A percentile compares a stretch with the other conserved stretches of the same genome.
phyloP scores from a whole-genome alignment of 2,329 filamentous ascomycete species.

The Calonectria pauciramosa region DNA sequence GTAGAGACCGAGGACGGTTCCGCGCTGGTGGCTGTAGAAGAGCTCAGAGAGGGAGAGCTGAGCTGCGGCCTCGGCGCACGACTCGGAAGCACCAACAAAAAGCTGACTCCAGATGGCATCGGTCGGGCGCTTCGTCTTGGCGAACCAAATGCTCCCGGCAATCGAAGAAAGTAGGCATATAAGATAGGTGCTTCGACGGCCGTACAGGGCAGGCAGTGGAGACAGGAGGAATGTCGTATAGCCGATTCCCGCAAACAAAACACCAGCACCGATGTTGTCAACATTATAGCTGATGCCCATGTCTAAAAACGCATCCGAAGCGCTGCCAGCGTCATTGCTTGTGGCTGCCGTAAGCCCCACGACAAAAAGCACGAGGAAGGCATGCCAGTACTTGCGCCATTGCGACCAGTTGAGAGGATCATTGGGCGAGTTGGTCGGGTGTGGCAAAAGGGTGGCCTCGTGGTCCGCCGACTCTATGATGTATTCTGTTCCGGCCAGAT shows the following conservation, averaged over 20 bases:
- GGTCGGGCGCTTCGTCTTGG: neutral
- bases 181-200: conserved; percentile 22
- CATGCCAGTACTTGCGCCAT: conserved; percentile 26
- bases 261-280: conserved; percentile 19
- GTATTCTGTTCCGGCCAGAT: conserved; percentile 21
- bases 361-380: conserved; percentile 22
- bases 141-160: conserved; percentile 20
- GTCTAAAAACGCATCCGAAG: conserved; percentile 1
- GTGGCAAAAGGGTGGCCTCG: conserved; percentile 20
- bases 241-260: conserved; percentile 21
- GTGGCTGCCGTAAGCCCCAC: conserved; percentile 21
- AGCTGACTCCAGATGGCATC: conserved; percentile 31
- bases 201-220: conserved; percentile 17
- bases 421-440: conserved; percentile 20
- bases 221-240: conserved; percentile 22
- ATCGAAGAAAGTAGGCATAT: conserved; percentile 22
- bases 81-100: conserved; percentile 25
- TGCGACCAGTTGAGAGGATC: conserved; percentile 27
- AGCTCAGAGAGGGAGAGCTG: conserved; percentile 25
- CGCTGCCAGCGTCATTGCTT: conserved; percentile 23
- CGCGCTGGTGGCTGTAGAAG: conserved; percentile 25
- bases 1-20: conserved; percentile 20
- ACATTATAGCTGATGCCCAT: conserved; percentile 21
- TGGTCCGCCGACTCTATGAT: conserved; percentile 19
- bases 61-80: conserved; percentile 25